Conservation (phyloP, 1,284 basidiomycete genomes). For the Trametes versicolor region DNA sequence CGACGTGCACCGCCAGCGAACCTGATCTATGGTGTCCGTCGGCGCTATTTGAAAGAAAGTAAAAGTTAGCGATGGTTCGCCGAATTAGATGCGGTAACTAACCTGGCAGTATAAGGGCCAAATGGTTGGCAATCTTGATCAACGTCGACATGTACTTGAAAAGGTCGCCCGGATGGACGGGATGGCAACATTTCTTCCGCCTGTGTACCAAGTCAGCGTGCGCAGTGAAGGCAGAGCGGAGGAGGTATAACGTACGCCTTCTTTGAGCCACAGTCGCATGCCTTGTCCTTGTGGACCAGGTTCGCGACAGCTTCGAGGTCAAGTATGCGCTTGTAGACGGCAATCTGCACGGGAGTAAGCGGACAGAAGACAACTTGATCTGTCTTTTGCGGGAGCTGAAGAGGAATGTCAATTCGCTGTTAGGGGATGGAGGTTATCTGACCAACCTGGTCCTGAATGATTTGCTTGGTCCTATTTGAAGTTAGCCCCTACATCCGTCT, state of each 20-base stretch:
- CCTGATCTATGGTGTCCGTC: slow-evolving; percentile 71
- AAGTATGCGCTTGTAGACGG: slow-evolving; percentile 78
- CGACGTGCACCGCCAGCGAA: slow-evolving; percentile 35
- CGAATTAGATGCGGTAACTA: neutral
- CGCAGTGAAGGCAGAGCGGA: neutral
- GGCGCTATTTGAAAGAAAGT: slow-evolving; percentile 57
- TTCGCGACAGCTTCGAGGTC: slow-evolving; percentile 68
- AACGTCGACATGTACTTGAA: slow-evolving; percentile 82
- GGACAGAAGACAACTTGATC: slow-evolving; percentile 94
- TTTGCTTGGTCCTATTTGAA: slow-evolving; percentile 74
- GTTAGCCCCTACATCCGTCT: slow-evolving; percentile 4
- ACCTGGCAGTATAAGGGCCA: slow-evolving; percentile 85
- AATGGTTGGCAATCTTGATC: slow-evolving; percentile 88
- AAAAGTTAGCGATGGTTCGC: neutral
- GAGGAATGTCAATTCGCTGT: neutral
- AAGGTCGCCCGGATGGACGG: slow-evolving; percentile 66
- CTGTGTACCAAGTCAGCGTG: slow-evolving; percentile 46
- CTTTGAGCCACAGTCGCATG: slow-evolving; percentile 74
- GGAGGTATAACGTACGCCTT: slow-evolving; percentile 54
- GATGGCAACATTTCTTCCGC: slow-evolving; percentile 72
- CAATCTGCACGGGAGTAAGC: slow-evolving; percentile 71
- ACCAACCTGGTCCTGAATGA: slow-evolving; percentile 76
- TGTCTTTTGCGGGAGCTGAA: slow-evolving; percentile 79
- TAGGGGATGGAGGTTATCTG: neutral
- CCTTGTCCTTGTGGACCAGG: slow-evolving; percentile 72